Conservation (phyloP, 495 filamentous ascomycete genomes). For the Daldinia concentrica region DNA sequence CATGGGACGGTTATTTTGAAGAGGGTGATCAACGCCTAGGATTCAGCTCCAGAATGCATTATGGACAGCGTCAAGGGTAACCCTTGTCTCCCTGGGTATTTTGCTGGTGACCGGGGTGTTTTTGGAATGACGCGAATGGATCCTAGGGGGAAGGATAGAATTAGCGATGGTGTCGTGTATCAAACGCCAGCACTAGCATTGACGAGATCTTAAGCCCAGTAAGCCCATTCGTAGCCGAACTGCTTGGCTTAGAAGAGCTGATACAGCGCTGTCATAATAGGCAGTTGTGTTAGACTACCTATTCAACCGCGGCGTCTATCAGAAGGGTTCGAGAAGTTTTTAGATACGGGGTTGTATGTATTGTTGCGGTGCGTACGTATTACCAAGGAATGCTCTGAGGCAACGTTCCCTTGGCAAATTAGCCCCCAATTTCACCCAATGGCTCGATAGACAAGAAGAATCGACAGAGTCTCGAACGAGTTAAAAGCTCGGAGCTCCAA, state of each 20-base stretch:
- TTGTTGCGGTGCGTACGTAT: conserved; percentile 13
- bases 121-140: conserved; percentile 36
- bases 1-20: conserved; percentile 54
- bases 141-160: conserved; percentile 26
- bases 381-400: conserved; percentile 29
- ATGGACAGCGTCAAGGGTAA: conserved; percentile 36
- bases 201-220: conserved; percentile 18
- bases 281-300: conserved; percentile 8
- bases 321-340: conserved; percentile 40
- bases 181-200: conserved; percentile 27
- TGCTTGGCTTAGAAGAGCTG: conserved; percentile 31
- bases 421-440: conserved; percentile 18
- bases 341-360: conserved; percentile 39
- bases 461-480: conserved; percentile 43
- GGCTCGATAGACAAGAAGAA: conserved; percentile 34
- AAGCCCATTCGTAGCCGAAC: conserved; percentile 22
- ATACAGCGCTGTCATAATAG: conserved; percentile 20
- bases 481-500: conserved; percentile 11
- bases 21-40: conserved; percentile 61
- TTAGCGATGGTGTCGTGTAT: conserved; percentile 27
- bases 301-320: conserved; percentile 19
- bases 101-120: conserved; percentile 25
- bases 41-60: conserved; percentile 42
- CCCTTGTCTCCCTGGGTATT: conserved; percentile 34
- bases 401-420: conserved; percentile 32